A percentile compares a stretch with the other conserved stretches of the same genome.
These are phyloP conservation scores for Martensiomyces pterosporus DNA, from an alignment of 192 early-diverging fungal species.

Conservation along the genomic window DNA sequence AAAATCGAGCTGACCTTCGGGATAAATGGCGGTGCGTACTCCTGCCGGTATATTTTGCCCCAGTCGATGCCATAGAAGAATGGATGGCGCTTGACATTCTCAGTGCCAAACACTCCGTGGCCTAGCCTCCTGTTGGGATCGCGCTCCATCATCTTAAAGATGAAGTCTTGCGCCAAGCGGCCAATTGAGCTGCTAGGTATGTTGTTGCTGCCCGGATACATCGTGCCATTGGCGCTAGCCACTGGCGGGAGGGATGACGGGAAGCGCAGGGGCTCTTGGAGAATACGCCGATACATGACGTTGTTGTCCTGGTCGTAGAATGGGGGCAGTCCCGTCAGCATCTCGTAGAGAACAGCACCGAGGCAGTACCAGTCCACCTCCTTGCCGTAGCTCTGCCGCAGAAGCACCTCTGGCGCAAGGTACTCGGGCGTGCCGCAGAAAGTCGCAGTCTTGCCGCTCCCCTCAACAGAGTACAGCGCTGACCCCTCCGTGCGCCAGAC, in stretches of 20 bases:
- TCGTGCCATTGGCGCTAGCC: conserved; percentile 22
- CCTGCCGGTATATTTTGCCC: conserved; percentile 57
- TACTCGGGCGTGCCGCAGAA: conserved; percentile 79
- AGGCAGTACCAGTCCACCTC: conserved; percentile 76
- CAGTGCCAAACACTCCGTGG: conserved; percentile 53
- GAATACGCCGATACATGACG: conserved; percentile 43
- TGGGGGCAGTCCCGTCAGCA: conserved; percentile 62
- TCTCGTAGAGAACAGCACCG: conserved; percentile 69
- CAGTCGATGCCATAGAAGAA: conserved; percentile 66
- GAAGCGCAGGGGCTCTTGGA: conserved; percentile 39
- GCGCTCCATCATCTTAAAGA: conserved; percentile 57
- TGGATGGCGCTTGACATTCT: conserved; percentile 58
- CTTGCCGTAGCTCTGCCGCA: conserved; percentile 60
- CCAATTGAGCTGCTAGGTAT: conserved; percentile 11
- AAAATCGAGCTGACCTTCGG: conserved; percentile 57
- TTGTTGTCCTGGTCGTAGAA: conserved; percentile 54
- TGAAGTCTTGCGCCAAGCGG: conserved; percentile 39
- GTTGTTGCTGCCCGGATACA: conserved; percentile 18
- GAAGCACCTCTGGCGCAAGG: conserved; percentile 68
- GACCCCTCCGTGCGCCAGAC: conserved; percentile 78
- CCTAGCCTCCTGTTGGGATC: conserved; percentile 61
- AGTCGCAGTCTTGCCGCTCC: conserved; percentile 61
- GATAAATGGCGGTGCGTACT: conserved; percentile 65
- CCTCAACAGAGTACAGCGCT: conserved; percentile 47
- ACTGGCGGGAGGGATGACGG: conserved; percentile 36